phyloP scores from a whole-genome alignment of 495 filamentous ascomycete species.

The Xylaria sp. region DNA sequence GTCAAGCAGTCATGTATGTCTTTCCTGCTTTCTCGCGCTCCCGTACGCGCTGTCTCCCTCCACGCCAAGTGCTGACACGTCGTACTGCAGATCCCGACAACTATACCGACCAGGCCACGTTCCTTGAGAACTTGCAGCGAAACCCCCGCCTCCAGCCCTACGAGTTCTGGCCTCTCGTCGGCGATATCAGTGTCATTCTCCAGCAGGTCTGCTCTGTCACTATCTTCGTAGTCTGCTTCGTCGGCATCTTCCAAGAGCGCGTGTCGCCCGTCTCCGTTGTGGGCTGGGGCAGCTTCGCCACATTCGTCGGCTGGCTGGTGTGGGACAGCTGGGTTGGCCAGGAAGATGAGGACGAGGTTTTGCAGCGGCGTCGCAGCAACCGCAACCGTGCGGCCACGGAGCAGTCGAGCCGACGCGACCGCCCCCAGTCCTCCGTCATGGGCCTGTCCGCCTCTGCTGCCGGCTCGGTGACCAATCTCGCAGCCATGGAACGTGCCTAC shows the following conservation, averaged over 20 bases:
- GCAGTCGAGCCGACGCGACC: constrained; percentile 36
- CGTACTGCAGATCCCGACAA: constrained; percentile 83
- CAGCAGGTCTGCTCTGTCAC: constrained; percentile 94
- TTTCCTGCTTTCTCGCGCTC: background rate
- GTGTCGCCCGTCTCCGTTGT: constrained; percentile 88
- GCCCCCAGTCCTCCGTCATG: constrained; percentile 25
- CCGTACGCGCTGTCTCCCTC: background rate
- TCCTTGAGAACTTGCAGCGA: constrained; percentile 93
- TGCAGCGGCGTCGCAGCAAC: constrained; percentile 41
- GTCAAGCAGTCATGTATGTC: constrained; percentile 90
- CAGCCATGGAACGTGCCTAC: constrained; percentile 34
- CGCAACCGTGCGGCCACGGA: constrained; percentile 38
- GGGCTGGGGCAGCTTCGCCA: constrained; percentile 79
- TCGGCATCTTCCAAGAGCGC: constrained; percentile 83
- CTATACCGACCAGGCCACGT: constrained; percentile 95
- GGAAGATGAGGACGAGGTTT: constrained; percentile 50
- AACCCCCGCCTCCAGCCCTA: constrained; percentile 95
- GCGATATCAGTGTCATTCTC: constrained; percentile 94
- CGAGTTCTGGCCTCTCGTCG: constrained; percentile 96
- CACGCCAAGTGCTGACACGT: constrained; percentile 4
- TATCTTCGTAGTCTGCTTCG: constrained; percentile 93
- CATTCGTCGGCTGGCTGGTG: constrained; percentile 85
- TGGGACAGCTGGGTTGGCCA: constrained; percentile 89
- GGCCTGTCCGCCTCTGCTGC: constrained; percentile 43
- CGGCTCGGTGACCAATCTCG: constrained; percentile 51